Percentiles rank a stretch among this genome's conserved stretches.
phyloP scores from a whole-genome alignment of 352 stramenopile species.

The Pythium aquatile region DNA sequence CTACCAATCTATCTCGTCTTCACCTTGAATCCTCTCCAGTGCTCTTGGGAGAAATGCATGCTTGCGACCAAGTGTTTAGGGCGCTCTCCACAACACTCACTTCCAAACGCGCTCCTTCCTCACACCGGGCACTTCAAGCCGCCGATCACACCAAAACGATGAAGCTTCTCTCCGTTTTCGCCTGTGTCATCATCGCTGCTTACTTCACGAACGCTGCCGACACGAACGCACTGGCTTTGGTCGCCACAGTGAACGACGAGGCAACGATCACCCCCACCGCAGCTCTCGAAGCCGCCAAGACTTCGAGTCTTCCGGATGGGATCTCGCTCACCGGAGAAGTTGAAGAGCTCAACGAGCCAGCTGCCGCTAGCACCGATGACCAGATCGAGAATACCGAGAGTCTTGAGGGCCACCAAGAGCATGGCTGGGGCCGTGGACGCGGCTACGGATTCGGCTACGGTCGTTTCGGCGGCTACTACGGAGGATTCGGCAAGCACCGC shows the following conservation, averaged over 20 bases:
- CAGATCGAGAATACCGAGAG: neutral
- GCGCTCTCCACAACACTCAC: neutral
- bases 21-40: no score
- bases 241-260: neutral
- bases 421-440: neutral
- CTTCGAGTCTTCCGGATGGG: neutral
- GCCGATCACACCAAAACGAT: neutral
- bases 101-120: neutral
- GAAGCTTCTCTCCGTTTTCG: neutral
- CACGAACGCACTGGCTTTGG: neutral
- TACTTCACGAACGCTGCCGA: neutral
- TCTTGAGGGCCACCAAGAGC: neutral
- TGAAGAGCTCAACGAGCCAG: neutral
- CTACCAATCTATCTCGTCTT: neutral
- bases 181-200: neutral
- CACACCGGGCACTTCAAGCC: neutral
- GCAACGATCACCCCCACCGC: neutral
- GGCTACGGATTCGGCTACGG: neutral
- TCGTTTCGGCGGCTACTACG: neutral
- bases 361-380: neutral
- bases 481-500: conserved; percentile 87
- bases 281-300: neutral
- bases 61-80: no score
- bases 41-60: no score
- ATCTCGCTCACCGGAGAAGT: neutral